These are phyloP conservation scores for Dissophora globulifera DNA, from an alignment of 192 early-diverging fungal species.

Conservation along the genomic window DNA sequence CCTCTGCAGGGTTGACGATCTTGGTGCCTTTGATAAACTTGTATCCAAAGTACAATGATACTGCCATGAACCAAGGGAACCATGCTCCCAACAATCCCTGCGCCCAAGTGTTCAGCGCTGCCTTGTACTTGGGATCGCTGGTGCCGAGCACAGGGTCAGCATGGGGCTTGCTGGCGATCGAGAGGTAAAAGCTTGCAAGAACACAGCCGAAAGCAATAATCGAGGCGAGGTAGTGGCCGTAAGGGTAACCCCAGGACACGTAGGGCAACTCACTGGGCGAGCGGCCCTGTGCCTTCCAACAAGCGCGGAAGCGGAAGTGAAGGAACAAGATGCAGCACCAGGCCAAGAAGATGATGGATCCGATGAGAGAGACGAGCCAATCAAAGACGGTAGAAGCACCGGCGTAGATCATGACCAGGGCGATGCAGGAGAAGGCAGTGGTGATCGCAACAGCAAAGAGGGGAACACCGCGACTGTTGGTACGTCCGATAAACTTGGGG, in stretches of 20 bases:
- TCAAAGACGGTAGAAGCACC: conserved; percentile 72
- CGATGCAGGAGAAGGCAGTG: conserved; percentile 65
- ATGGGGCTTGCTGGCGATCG: conserved; percentile 50
- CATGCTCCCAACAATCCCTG: conserved; percentile 66
- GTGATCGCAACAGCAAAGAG: conserved; percentile 63
- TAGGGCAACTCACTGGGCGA: conserved; percentile 73
- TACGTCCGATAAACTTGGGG: conserved; percentile 57
- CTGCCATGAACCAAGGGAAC: conserved; percentile 71
- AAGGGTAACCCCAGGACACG: conserved; percentile 76
- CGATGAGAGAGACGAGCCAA: conserved; percentile 72
- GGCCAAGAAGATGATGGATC: conserved; percentile 80
- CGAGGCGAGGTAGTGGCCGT: conserved; percentile 76
- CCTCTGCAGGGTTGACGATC: conserved; percentile 67
- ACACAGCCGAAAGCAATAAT: conserved; percentile 65
- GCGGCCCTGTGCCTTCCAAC: conserved; percentile 75
- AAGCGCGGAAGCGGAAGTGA: conserved; percentile 86
- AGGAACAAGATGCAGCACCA: conserved; percentile 86
- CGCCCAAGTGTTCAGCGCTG: conserved; percentile 52
- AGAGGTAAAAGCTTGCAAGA: conserved; percentile 66
- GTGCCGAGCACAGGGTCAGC: conserved; percentile 66
- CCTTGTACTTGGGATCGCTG: conserved; percentile 54
- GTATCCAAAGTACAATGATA: conserved; percentile 70
- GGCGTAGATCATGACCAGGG: conserved; percentile 65
- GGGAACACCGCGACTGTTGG: conserved; percentile 67
- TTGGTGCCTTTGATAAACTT: conserved; percentile 72